These are phyloP conservation scores for Zoysia japonica DNA, from an alignment of 176 grass and related monocot genomes.

Conservation along the genomic window DNA sequence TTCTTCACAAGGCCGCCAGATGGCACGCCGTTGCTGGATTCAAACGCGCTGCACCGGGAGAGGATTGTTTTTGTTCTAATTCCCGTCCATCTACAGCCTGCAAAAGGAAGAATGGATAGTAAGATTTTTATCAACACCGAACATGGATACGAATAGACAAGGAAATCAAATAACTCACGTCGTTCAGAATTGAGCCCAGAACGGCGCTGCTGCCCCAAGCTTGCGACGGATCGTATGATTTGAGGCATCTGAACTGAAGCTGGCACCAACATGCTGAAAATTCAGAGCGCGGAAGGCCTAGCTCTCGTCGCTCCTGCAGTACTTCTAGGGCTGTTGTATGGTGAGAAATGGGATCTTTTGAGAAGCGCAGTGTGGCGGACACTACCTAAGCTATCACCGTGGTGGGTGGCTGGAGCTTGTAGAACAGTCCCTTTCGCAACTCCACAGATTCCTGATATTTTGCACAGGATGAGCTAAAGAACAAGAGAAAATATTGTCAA, in stretches of 20 bases:
- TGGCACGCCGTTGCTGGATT: slow-evolving; percentile 49
- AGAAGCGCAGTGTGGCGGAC: background rate
- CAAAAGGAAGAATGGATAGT: background rate
- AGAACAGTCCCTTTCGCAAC: slow-evolving; percentile 41
- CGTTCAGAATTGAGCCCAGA: background rate
- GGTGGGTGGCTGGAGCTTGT: slow-evolving; percentile 28
- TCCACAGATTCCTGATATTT: slow-evolving; percentile 29
- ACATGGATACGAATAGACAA: slow-evolving; percentile 8
- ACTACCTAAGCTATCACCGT: slow-evolving; percentile 27
- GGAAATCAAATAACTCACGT: slow-evolving; percentile 34
- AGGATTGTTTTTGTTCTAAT: slow-evolving; percentile 33
- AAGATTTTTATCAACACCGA: background rate
- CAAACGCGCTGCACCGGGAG: slow-evolving; percentile 33
- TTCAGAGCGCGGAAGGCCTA: slow-evolving; percentile 30
- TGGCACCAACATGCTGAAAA: slow-evolving; percentile 47
- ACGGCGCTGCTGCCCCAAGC: background rate
- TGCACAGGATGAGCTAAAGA: background rate
- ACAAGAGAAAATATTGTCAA: background rate
- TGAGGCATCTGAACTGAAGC: slow-evolving; percentile 35
- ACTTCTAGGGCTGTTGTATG: slow-evolving; percentile 35
- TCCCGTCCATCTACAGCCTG: slow-evolving; percentile 31
- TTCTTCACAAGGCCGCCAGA: slow-evolving; percentile 55
- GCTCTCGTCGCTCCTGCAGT: slow-evolving; percentile 33
- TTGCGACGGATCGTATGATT: slow-evolving; percentile 25
- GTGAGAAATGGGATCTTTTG: slow-evolving; percentile 25